Percentiles rank a stretch among this genome's conserved stretches.
Evolutionary conservation across 495 filamentous ascomycete genomes (phyloP).

Genomic region (Aspergillus carlsbadensis): DNA sequence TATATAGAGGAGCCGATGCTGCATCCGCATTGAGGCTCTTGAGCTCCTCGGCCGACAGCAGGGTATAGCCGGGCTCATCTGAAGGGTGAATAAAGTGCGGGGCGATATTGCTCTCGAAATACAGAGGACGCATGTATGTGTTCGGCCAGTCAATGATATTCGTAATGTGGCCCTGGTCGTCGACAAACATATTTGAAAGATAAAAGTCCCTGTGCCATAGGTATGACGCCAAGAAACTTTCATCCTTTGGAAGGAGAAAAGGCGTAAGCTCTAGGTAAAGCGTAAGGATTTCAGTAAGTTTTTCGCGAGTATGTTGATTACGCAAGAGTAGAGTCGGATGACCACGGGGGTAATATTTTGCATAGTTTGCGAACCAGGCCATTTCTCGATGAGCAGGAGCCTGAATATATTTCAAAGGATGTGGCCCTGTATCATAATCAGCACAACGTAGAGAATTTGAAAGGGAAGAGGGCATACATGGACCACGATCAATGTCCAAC

Average conservation of each 20-base stretch:
- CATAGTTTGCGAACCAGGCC: slow-evolving; percentile 26
- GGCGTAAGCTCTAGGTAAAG: slow-evolving; percentile 23
- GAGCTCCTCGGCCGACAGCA: slow-evolving; percentile 22
- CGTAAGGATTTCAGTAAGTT: slow-evolving; percentile 17
- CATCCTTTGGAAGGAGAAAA: slow-evolving; percentile 23
- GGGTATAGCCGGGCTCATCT: slow-evolving; percentile 20
- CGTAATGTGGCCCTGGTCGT: slow-evolving; percentile 19
- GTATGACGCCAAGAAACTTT: slow-evolving; percentile 15
- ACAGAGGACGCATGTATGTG: slow-evolving; percentile 22
- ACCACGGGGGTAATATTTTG: slow-evolving; percentile 11
- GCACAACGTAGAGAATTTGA: not conserved
- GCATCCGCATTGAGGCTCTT: slow-evolving; percentile 18
- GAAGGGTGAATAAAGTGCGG: slow-evolving; percentile 26
- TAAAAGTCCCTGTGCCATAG: slow-evolving; percentile 38
- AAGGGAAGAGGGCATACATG: slow-evolving; percentile 21
- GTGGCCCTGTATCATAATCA: slow-evolving; percentile 18
- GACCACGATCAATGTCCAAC: slow-evolving; percentile 29
- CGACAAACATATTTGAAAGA: slow-evolving; percentile 34
- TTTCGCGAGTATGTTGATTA: slow-evolving; percentile 18
- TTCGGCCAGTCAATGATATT: slow-evolving; percentile 34
- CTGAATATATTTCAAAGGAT: slow-evolving; percentile 20
- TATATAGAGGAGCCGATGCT: not conserved
- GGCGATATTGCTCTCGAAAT: slow-evolving; percentile 19
- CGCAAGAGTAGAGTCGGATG: slow-evolving; percentile 14
- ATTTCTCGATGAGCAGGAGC: slow-evolving; percentile 29